Evolutionary conservation across 495 filamentous ascomycete genomes (phyloP), one percentile per base, ranked within the genome.

Genomic region (Schizothecium vesticola): DNA sequence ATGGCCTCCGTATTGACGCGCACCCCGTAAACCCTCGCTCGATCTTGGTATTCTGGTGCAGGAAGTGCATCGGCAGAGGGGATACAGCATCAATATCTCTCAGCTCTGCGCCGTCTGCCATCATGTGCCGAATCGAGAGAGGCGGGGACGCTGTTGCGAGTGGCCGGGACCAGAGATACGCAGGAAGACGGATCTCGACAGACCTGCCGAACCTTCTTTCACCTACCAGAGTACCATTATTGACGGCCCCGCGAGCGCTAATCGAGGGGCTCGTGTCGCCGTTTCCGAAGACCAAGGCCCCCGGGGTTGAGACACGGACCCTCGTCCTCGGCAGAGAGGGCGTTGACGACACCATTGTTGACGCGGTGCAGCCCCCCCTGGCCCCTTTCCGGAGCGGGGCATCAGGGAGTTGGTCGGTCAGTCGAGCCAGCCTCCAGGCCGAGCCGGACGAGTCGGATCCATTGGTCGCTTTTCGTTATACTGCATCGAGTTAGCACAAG

Each of bases 1-100:
- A 66, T 63, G 71, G 31, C 63, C 64, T 28, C 69, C 67, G 67
- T 73, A 71, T 76, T 74, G 68, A 70, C 59, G 33, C 68, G 72
- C 72, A 60, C 61, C 66, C 63, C 65, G 31, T 33, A 64, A 65
- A 58, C 60, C 36, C 61, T 69, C 67, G 67, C 56, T 31, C 36
- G 29, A 51, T 55, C 13, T 66, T 63, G 62, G 62, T 64, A 63
- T 63, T 25, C 71, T 19, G 62, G 58, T 65, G 63, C 71, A 73
- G 63, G 63, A 69, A 60, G 31, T 62, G 62, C 57, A 60, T 56
- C 57, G n/a, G 29, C 31, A 51, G 43, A 51, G 43, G 43, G 58
- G 58, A 26, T 16, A 26, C 26, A 63, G 64, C 25, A 13, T 65
- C 57, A 31, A 59, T 28, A 59, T 59, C 24, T 24, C 43, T 51